These are phyloP conservation scores for Baorangia bicolor DNA, from an alignment of 768 basidiomycete genomes.

Conservation along the genomic window DNA sequence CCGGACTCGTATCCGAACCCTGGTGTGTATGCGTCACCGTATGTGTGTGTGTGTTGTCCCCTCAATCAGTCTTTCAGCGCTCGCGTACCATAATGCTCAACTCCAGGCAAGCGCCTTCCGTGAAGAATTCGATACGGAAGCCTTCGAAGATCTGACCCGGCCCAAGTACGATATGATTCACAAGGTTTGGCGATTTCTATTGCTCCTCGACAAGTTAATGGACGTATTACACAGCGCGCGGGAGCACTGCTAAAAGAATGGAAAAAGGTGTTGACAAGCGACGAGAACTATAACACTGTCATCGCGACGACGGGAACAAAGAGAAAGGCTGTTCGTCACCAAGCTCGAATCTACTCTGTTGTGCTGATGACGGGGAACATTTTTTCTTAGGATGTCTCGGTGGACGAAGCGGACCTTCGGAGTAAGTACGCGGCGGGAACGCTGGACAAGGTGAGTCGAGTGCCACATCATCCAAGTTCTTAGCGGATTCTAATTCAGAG, in stretches of 20 bases:
- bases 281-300: constrained; percentile 60
- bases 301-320: constrained; percentile 53
- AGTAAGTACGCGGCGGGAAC: constrained; percentile 58
- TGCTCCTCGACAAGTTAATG: neutral
- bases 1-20: constrained; percentile 92
- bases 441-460: constrained; percentile 59
- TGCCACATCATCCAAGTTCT: neutral
- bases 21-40: constrained; percentile 45
- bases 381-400: constrained; percentile 50
- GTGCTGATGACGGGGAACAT: neutral
- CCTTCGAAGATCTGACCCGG: constrained; percentile 78
- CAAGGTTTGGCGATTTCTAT: constrained; percentile 47
- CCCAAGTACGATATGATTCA: constrained; percentile 80
- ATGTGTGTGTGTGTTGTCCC: neutral
- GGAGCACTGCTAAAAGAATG: constrained; percentile 68
- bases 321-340: constrained; percentile 63
- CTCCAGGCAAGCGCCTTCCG: constrained; percentile 91
- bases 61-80: constrained; percentile 30
- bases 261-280: constrained; percentile 61
- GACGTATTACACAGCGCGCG: constrained; percentile 47
- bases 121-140: constrained; percentile 76
- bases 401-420: constrained; percentile 73
- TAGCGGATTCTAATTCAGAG: constrained; percentile 3
- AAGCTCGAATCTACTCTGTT: neutral
- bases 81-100: constrained; percentile 87